These are phyloP conservation scores for Echinosophora koreensis DNA, from an alignment of 306 rosid species.

Conservation along the genomic window DNA sequence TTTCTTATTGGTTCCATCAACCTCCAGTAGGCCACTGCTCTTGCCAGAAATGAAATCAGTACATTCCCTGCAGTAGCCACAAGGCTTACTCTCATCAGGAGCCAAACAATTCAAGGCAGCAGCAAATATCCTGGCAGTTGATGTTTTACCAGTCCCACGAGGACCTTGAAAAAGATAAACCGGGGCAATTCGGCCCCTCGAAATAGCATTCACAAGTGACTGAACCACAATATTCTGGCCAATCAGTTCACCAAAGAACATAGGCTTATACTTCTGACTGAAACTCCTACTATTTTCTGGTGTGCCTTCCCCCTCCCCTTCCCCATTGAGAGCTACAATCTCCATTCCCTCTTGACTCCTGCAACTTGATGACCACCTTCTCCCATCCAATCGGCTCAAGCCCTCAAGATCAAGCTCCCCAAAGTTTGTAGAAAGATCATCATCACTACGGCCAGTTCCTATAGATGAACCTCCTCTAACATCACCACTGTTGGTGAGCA, in stretches of 20 bases:
- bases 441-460: constrained; percentile 91
- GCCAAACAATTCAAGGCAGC: constrained; percentile 87
- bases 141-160: constrained; percentile 95
- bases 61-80: constrained; percentile 93
- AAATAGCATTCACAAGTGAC: constrained; percentile 81
- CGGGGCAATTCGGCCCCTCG: constrained; percentile 88
- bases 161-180: constrained; percentile 99
- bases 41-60: constrained; percentile 73
- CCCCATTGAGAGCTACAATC: constrained; percentile 79
- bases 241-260: constrained; percentile 81
- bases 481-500: constrained; percentile 72
- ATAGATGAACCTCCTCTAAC: constrained; percentile 80
- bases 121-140: constrained; percentile 90
- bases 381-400: constrained; percentile 92
- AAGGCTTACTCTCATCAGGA: constrained; percentile 81
- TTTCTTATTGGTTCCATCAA: constrained; percentile 85
- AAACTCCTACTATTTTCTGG: constrained; percentile 74
- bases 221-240: constrained; percentile 97
- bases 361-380: constrained; percentile 97
- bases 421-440: constrained; percentile 86
- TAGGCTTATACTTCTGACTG: constrained; percentile 85
- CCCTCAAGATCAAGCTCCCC: constrained; percentile 99
- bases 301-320: constrained; percentile 78
- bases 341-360: constrained; percentile 92
- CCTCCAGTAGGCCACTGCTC: constrained; percentile 75